Conservation (phyloP, 768 basidiomycete species). For the Jaapia argillacea region DNA sequence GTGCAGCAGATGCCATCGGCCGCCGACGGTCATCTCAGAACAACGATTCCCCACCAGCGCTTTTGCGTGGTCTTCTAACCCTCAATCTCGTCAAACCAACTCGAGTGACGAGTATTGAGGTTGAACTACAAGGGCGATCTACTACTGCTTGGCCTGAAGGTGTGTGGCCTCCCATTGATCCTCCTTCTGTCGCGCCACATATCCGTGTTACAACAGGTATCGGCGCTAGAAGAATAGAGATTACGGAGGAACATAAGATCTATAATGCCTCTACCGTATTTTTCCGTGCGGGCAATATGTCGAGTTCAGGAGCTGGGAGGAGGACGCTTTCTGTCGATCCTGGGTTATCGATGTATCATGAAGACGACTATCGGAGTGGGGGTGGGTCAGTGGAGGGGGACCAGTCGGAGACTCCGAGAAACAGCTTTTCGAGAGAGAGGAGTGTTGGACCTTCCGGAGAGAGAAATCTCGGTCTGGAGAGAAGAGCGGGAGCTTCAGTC, state of each 20-base stretch:
- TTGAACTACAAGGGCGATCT: constrained; percentile 66
- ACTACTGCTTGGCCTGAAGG: constrained; percentile 83
- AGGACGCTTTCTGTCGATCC: constrained; percentile 42
- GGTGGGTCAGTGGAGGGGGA: constrained; percentile 25
- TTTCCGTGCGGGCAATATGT: constrained; percentile 49
- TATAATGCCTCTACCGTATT: constrained; percentile 63
- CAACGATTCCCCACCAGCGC: constrained; percentile 34
- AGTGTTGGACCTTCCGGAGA: no score
- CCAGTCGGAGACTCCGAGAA: not conserved
- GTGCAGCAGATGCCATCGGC: constrained; percentile 25
- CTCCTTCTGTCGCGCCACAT: constrained; percentile 3
- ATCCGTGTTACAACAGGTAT: constrained; percentile 28
- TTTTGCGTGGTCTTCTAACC: constrained; percentile 57
- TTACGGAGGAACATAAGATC: constrained; percentile 68
- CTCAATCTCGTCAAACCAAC: constrained; percentile 66
- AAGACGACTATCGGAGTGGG: constrained; percentile 21
- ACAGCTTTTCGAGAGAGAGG: not conserved
- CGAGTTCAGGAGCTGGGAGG: constrained; percentile 28
- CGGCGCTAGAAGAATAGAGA: constrained; percentile 64
- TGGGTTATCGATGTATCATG: constrained; percentile 33
- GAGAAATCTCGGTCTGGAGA: no score
- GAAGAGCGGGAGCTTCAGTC: no score
- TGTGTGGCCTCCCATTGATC: constrained; percentile 22
- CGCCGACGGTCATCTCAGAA: constrained; percentile 17
- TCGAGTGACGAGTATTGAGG: constrained; percentile 76